These are phyloP conservation scores for Ustilago shanxiensis DNA, from an alignment of 1,284 basidiomycete genomes.

Conservation along the genomic window DNA sequence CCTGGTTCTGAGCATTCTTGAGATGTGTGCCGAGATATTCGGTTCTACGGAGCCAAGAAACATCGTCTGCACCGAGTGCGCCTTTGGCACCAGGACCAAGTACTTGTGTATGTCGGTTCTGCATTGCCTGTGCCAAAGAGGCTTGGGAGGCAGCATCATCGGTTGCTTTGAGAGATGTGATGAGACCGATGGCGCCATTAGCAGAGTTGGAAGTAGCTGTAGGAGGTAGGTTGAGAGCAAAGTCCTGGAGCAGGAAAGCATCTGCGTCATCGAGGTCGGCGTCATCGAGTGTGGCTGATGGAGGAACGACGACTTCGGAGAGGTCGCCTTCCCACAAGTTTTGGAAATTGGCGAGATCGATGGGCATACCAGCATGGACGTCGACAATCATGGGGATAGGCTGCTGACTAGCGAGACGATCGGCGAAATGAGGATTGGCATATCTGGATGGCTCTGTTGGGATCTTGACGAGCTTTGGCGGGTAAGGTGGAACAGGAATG, in stretches of 20 bases:
- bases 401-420: conserved; percentile 60
- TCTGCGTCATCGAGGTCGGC: conserved; percentile 61
- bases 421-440: conserved; percentile 61
- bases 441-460: conserved; percentile 59
- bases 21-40: conserved; percentile 67
- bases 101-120: conserved; percentile 49
- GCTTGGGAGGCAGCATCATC: conserved; percentile 37
- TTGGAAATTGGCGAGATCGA: conserved; percentile 64
- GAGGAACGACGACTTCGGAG: conserved; percentile 34
- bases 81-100: conserved; percentile 51
- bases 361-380: conserved; percentile 67
- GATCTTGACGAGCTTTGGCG: conserved; percentile 66
- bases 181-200: conserved; percentile 36
- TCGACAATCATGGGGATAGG: conserved; percentile 66
- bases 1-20: conserved; percentile 46
- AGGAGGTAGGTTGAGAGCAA: conserved; percentile 44
- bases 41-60: conserved; percentile 68
- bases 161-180: conserved; percentile 40
- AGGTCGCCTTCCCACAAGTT: conserved; percentile 63
- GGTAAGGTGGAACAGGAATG: conserved; percentile 68
- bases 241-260: conserved; percentile 63
- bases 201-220: conserved; percentile 28
- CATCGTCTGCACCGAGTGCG: conserved; percentile 54
- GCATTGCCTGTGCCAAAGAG: conserved; percentile 38
- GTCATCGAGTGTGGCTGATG: conserved; percentile 29